Percentiles rank a stretch among this genome's conserved stretches.
These are phyloP conservation scores for Massospora cicadina DNA, from an alignment of 371 early-diverging fungal genomes.

Conservation along the genomic window DNA sequence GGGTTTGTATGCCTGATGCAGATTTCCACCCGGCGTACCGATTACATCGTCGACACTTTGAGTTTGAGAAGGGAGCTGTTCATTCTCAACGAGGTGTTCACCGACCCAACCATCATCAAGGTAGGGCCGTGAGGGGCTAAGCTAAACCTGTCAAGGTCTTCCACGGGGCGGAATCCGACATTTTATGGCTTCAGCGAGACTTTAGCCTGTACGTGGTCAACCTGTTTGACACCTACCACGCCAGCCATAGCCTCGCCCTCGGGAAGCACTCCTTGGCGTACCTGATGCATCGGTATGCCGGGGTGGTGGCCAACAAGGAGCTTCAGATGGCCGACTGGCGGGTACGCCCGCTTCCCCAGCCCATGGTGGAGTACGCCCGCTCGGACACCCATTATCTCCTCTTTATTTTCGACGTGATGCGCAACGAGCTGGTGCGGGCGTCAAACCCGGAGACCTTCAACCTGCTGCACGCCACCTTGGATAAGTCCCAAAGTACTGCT, in stretches of 20 bases:
- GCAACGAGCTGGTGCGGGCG: conserved; percentile 49
- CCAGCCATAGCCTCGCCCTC: conserved; percentile 35
- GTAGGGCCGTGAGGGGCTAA: no score
- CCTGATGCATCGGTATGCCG: conserved; percentile 57
- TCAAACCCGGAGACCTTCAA: conserved; percentile 35
- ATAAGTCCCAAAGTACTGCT: conserved; percentile 46
- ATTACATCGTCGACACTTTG: conserved; percentile 82
- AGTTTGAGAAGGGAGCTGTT: conserved; percentile 58
- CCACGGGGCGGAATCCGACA: conserved; percentile 92
- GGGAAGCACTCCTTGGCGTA: conserved; percentile 63
- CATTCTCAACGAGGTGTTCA: conserved; percentile 59
- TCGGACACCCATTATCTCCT: conserved; percentile 90
- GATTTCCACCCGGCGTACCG: conserved; percentile 70
- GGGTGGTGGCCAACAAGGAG: conserved; percentile 72
- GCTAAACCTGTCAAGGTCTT: conserved; percentile 47
- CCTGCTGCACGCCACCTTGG: conserved; percentile 40
- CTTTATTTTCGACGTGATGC: conserved; percentile 81
- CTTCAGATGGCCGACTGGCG: conserved; percentile 97
- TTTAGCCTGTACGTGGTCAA: conserved; percentile 91
- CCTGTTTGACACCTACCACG: conserved; percentile 92
- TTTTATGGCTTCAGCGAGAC: conserved; percentile 94
- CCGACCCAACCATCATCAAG: conserved; percentile 77
- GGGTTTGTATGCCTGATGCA: conserved; percentile 94
- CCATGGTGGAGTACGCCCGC: conserved; percentile 86
- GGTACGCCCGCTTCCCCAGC: conserved; percentile 75